Base-by-base conservation (phyloP, 2,329 filamentous ascomycete species). In the Colletotrichum incanum region DNA sequence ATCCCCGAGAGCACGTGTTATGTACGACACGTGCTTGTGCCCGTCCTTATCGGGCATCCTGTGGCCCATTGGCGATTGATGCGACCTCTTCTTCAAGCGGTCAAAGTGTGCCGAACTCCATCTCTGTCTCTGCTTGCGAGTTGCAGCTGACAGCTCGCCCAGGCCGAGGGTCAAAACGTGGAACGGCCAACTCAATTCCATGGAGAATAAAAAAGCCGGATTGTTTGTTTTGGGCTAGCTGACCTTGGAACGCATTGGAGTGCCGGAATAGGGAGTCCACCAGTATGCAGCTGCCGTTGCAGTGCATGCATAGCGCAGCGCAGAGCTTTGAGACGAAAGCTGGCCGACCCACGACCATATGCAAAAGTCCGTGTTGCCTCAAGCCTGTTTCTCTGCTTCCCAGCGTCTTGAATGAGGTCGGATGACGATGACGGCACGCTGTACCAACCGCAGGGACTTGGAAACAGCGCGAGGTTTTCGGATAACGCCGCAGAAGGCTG, bases 221-320 rank as follows among this genome's bases (percentile, higher is more conserved):
- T 16, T 18, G 20, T 26, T 12, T 37, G 34, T n/a, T 26, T 12
- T 39, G 34, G 14, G 23, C 31, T 52, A 7, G 23, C 31, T 52
- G n/a, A 12, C 14, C 31, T 56, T 39, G 54, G 6, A 20, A 14
- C 54, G 39, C n/a, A 16, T 52, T 37, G 20, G 20, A 11, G 47
- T 26, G 16, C 26, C n/a, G 34, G n/a, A 34, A 62, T 31, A 56
- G 65, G n/a, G 23, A 50, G 61, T n/a, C 43, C 50, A 41, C 49
- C 49, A 16, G 62, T 20, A n/a, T 56, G 66, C 60, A 56, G 60
- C 61, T 65, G 43, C n/a, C 16, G 41, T 58, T 50, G 26, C 61
- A 67, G 34, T 61, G 55, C 65, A 50, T 41, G 50, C 26, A 37
- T 41, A 37, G 31, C 31, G 18, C 52, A 55, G 37, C 20, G 23